A percentile compares a stretch with the other conserved stretches of the same genome.
Conservation (phyloP, 352 stramenopile genomes). For the Globisporangium viniferum region DNA sequence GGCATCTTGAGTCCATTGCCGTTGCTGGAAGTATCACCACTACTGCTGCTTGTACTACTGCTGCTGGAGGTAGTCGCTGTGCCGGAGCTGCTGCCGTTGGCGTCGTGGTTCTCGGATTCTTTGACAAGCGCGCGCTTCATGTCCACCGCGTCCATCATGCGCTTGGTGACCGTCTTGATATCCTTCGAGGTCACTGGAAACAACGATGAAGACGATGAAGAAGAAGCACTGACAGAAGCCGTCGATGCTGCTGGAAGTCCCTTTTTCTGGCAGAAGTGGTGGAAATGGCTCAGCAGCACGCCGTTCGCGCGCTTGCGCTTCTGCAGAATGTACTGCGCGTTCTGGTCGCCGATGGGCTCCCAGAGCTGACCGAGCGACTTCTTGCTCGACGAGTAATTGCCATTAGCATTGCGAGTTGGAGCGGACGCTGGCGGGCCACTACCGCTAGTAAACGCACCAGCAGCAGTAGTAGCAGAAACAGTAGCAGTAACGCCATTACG, state of each 20-base stretch:
- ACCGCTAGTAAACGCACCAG: background rate
- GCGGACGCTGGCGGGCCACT: background rate
- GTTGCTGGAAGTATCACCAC: background rate
- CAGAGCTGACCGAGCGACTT: constrained; percentile 55
- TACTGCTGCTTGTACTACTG: background rate
- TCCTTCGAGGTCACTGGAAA: constrained; percentile 23
- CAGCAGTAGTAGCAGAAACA: background rate
- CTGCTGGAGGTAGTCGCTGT: background rate
- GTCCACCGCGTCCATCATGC: constrained; percentile 57
- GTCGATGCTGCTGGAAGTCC: background rate
- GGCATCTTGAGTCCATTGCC: background rate
- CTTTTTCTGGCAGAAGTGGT: constrained; percentile 39
- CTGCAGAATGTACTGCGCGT: constrained; percentile 58
- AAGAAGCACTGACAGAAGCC: background rate
- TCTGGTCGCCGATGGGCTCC: constrained; percentile 73
- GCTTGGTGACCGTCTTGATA: constrained; percentile 44
- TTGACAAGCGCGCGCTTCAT: constrained; percentile 6
- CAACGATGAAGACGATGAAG: background rate
- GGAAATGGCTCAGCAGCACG: constrained; percentile 48
- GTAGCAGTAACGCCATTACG: background rate
- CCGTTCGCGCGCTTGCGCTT: constrained; percentile 50
- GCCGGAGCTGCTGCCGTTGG: background rate
- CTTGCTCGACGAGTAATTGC: constrained; percentile 24
- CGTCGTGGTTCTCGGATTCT: background rate
- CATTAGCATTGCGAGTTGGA: background rate